Conservation (phyloP, 1,284 basidiomycete genomes). For the Coniophora puteana region DNA sequence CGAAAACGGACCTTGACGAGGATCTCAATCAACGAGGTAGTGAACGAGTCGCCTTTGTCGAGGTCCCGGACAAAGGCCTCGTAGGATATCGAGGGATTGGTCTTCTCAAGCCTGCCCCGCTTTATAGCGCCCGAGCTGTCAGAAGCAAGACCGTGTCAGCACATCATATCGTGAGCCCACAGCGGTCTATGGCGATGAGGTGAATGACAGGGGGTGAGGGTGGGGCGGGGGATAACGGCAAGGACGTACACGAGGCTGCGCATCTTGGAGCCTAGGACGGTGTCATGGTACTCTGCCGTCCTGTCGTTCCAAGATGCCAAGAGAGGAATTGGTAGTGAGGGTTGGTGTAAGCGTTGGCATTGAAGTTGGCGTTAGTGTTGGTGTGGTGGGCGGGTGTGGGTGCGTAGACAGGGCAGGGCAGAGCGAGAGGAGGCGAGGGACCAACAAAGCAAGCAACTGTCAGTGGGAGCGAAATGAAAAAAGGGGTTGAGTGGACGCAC, state of each 20-base stretch:
- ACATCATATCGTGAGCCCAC: background rate
- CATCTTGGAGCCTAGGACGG: slow-evolving; percentile 65
- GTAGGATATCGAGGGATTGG: slow-evolving; percentile 57
- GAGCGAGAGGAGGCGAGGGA: no score
- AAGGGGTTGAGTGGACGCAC: no score
- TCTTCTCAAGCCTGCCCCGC: slow-evolving; percentile 54
- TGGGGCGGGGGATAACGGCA: slow-evolving; percentile 14
- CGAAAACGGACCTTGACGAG: slow-evolving; percentile 55
- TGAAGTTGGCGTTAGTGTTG: background rate
- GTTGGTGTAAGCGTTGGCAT: background rate
- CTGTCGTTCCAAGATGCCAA: slow-evolving; percentile 39
- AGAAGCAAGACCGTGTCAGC: slow-evolving; percentile 3
- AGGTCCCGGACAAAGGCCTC: slow-evolving; percentile 69
- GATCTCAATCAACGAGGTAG: slow-evolving; percentile 63
- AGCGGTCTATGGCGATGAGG: slow-evolving; percentile 5
- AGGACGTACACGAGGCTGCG: slow-evolving; percentile 71
- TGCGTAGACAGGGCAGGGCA: no score
- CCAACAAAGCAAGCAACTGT: no score
- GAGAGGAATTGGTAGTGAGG: slow-evolving; percentile 9
- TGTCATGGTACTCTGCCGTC: slow-evolving; percentile 65
- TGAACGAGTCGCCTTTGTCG: slow-evolving; percentile 71
- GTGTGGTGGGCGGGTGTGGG: no score
- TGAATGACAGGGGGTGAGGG: background rate
- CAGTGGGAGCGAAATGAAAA: no score
- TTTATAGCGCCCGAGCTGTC: slow-evolving; percentile 62